Evolutionary conservation across 2,329 filamentous ascomycete genomes (phyloP), one percentile per base, ranked within the genome.

Genomic region (Geosmithia putterillii): DNA sequence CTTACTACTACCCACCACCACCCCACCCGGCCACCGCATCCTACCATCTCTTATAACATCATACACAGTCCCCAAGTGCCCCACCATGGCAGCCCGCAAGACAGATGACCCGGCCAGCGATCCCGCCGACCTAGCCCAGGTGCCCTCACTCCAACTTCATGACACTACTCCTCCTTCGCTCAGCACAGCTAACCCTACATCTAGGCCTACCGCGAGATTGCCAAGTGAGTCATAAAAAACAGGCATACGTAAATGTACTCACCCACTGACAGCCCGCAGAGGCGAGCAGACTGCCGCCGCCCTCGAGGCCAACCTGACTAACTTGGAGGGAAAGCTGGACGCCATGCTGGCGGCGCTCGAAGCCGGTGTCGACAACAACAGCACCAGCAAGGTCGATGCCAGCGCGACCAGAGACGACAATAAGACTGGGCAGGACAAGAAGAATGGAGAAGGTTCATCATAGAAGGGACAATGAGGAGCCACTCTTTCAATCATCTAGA

Each of bases 291-390:
- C 73, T 4, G 74, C 74, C 37, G 54, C 66, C 10, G 64, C 64
- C 23, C 65, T 79, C 17, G 74, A 79, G 53, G 60, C 66, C 2
- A 71, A 70, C 49, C 62, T 79, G 41, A 62, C 64, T 8, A 67
- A 53, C 28, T 62, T 79, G 18, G 73, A 78, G 56, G 63, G 59
- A 52, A 74, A 69, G 53, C 64, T 79, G n/a, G 73, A 77, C 47
- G 65, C 64, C 46, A 60, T 79, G 19, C 62, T 79, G 19, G 69
- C 67, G 15, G 65, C 66, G 20, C 59, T 75, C 41, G 72, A 71
- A 44, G 52, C 50, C 15, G 22, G 42, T 20, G 6, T 7, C n/a
- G 6, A 20, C n/a, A 20, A 20, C 36, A 20, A 18, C 44, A 36
- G 32, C 34, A 19, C 46, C 46, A 14, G 41, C 42, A 23, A 41